Evolutionary conservation across 1,139 yeast species (phyloP), one percentile per base, ranked within the genome.

Genomic region (Yamadazyma taylorii): DNA sequence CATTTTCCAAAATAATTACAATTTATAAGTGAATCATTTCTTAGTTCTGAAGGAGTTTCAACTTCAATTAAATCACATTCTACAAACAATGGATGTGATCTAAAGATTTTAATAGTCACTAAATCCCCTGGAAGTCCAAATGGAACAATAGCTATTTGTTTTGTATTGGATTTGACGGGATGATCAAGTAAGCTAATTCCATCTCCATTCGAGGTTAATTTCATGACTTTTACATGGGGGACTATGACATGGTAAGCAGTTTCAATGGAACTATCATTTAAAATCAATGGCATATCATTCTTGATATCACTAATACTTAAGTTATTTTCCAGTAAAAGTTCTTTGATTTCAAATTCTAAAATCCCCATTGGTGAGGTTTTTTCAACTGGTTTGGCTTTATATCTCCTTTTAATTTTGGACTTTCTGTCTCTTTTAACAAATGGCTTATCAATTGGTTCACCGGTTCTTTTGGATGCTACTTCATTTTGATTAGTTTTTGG

Each of bases 121-220:
- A 72, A 53, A 56, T 92, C 98, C 1, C 96, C 97, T 1, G 95
- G 95, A 26, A 86, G 66, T 3, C 90, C 85, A 64, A 85, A 92
- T 11, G 98, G 98, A 5, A 92, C 78, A 10, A 87, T 64, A 3
- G 66, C 77, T 16, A 76, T 56, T 51, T 76, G 81, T 33, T 53
- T 56, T 35, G 54, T 56, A n/a, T 54, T 59, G 2, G 52, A 43
- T 34, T 63, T 68, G 5, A 66, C 70, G 1, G 89, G 89, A 52
- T 81, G 81, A 6, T 69, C 61, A 24, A 84, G 70, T 5, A 85
- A 44, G 0, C 82, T 88, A 24, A 85, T 51, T 2, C 92, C 90
- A 48, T 85, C 92, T 38, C 97, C 97, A 46, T 80, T 85, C 2
- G 96, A 84, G 9, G 87, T 69, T 23, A 85, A 63, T 34, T 67